These are phyloP conservation scores for Globisporangium paddicum DNA, from an alignment of 352 stramenopile genomes.

Conservation along the genomic window DNA sequence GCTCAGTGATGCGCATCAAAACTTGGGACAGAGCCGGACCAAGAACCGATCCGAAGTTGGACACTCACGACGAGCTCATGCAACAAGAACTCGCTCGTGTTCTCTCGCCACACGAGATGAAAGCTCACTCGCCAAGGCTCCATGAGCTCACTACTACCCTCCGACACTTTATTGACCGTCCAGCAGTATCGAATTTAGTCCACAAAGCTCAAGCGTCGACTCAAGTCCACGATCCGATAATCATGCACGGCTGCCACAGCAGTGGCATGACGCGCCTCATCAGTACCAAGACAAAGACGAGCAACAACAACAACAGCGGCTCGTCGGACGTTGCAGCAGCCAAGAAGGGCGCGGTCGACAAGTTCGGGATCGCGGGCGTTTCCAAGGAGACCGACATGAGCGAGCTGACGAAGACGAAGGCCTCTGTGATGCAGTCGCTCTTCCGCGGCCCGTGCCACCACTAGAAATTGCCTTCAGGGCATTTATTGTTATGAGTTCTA, in stretches of 20 bases:
- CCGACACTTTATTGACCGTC: too few relatives aligned
- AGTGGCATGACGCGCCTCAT: constrained; percentile 6
- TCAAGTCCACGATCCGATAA: not conserved
- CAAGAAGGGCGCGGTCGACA: not conserved
- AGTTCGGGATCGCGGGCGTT: constrained; percentile 2
- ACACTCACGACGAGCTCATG: too few relatives aligned
- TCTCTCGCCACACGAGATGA: not conserved
- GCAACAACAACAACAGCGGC: not conserved
- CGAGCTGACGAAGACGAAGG: not conserved
- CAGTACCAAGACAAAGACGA: not conserved
- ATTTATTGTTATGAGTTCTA: too few relatives aligned
- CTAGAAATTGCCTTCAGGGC: too few relatives aligned
- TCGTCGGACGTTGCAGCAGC: not conserved
- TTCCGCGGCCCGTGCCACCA: constrained; percentile 10
- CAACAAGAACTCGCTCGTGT: not conserved
- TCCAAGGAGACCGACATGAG: constrained; percentile 6
- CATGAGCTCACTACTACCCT: not conserved
- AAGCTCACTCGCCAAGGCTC: not conserved
- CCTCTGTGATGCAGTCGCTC: constrained; percentile 1
- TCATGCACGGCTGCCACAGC: constrained; percentile 8
- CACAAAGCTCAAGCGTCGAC: not conserved
- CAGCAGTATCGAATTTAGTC: not conserved
- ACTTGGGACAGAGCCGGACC: not conserved
- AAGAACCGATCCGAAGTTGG: too few relatives aligned
- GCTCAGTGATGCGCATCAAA: constrained; percentile 2